Evolutionary conservation across 495 filamentous ascomycete species (phyloP), one percentile per base, ranked within the genome.

Genomic region (Rostrohypoxylon terebratum): DNA sequence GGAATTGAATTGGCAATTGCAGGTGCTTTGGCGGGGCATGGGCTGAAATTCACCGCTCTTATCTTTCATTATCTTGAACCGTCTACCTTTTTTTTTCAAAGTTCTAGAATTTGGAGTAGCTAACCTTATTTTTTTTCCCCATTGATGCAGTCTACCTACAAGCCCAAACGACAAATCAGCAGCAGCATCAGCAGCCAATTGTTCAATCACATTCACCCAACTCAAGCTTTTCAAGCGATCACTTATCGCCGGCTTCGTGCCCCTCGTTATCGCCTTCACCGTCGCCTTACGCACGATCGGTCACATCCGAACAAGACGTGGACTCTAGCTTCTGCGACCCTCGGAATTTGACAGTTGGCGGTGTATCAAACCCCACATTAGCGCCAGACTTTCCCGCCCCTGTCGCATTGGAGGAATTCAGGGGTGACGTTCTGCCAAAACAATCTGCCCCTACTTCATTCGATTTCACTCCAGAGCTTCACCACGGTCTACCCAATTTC

Each of bases 261-360:
- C 93, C 94, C 71, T 97, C 95, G 36, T 89, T 98, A 10, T 92
- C 91, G 0, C 91, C 91, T 0, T 91, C 89, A 11, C 91, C 95
- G 23, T 92, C 94, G 16, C 93, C 93, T 45, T 90, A 93, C 73
- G 92, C 93, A 28, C 88, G 88, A 57, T 90, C 91, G 1, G 80
- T 89, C 63, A 83, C 89, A 58, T 87, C 88, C 1, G 90, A 92
- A 42, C 84, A 89, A 53, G 92, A 94, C 75, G 79, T 90, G 71
- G 89, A 94, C 81, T 18, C 42, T 8, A 45, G 10, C 4, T 97
- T 97, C 75, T 98, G 96, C 81, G 94, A 99, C 75, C 96, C 96
- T 21, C 92, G 94, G 67, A 92, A 97, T 75, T 85, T 99, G 53
- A 96, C 92, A 4, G 94, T 97, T 47, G 89, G 89, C 77, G 80